phyloP scores from a whole-genome alignment of 1,284 basidiomycete species.

The Phellopilus nigrolimitatus region DNA sequence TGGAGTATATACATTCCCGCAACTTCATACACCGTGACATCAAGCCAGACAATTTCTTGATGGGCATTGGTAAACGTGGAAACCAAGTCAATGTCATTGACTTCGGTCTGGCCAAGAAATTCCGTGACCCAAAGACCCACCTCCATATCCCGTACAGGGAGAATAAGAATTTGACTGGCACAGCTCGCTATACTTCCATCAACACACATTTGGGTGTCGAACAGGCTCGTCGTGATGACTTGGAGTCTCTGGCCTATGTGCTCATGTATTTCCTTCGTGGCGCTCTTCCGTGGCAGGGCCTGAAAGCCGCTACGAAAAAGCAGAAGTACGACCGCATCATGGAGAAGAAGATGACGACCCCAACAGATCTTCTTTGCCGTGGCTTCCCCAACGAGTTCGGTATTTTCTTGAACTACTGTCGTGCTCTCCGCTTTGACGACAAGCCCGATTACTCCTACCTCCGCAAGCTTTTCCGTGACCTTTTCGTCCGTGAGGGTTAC shows the following conservation, averaged over 20 bases:
- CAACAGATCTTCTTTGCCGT: conserved; percentile 92
- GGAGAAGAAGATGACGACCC: conserved; percentile 99
- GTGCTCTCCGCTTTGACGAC: conserved; percentile 95
- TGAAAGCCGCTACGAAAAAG: conserved; percentile 99
- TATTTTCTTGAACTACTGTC: conserved; percentile 96
- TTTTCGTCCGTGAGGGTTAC: conserved; percentile 95
- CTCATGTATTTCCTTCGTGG: conserved; percentile 99
- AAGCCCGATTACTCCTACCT: conserved; percentile 98
- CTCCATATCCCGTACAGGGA: conserved; percentile 99
- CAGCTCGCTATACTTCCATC: conserved; percentile 98
- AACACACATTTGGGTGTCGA: conserved; percentile 98
- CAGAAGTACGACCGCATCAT: conserved; percentile 99
- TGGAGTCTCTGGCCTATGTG: conserved; percentile 94
- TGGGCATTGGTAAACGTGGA: conserved; percentile 99
- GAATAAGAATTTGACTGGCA: conserved; percentile 99
- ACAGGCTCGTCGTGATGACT: conserved; percentile 93
- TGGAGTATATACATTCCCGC: conserved; percentile 98
- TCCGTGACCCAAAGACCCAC: conserved; percentile 99
- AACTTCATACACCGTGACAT: conserved; percentile 99
- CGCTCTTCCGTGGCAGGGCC: conserved; percentile 94
- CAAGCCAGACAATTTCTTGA: conserved; percentile 99
- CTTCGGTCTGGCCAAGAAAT: conserved; percentile 99
- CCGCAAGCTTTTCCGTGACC: conserved; percentile 95
- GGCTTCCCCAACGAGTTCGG: conserved; percentile 98
- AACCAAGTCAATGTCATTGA: conserved; percentile 99